Evolutionary conservation across 371 early-diverging fungal genomes (phyloP), one percentile per base, ranked within the genome.

Genomic region (Mortierella sp.): DNA sequence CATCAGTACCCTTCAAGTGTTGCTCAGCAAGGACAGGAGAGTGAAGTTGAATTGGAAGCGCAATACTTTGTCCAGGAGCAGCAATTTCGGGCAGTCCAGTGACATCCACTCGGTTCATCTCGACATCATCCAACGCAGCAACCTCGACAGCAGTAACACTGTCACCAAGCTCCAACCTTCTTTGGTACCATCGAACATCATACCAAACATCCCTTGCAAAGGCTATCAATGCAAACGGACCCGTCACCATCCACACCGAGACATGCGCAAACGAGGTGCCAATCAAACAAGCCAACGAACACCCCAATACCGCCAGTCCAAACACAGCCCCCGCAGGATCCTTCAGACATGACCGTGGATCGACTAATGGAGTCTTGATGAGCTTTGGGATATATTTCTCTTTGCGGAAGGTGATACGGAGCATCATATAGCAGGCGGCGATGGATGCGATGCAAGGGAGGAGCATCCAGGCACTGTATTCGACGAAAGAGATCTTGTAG

Each of bases 381-480:
- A 80, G 79, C 11, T 81, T 83, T 1, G 93, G 92, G 4, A 94
- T 84, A 55, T 93, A 91, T 31, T 89, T 79, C 44, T 83, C 81
- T 13, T 87, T 68, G 11, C 90, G 83, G 70, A 92, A 92, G 24
- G 92, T 65, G 28, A 94, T 63, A 1, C 92, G 91, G 54, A 94
- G 88, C 34, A 88, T 85, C 6, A 89, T 38, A 68, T 92, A 95
- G 1, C 94, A 92, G 4, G 93, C 45, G 0, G 92, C 80, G 9
- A 92, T 84, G 7, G 93, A 88, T 1, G 90, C 91, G 6, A 95
- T 73, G 1, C 94, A 94, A 0, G 97, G 97, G 0, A 96, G 76
- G 16, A 92, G 70, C 95, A 96, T 96, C 94, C 95, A 95, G 2
- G 94, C 94, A 1, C 95, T 93, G 80, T 96, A 97, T 48, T 89